phyloP scores from a whole-genome alignment of 2,329 filamentous ascomycete genomes.

The Tolypocladium sp. region DNA sequence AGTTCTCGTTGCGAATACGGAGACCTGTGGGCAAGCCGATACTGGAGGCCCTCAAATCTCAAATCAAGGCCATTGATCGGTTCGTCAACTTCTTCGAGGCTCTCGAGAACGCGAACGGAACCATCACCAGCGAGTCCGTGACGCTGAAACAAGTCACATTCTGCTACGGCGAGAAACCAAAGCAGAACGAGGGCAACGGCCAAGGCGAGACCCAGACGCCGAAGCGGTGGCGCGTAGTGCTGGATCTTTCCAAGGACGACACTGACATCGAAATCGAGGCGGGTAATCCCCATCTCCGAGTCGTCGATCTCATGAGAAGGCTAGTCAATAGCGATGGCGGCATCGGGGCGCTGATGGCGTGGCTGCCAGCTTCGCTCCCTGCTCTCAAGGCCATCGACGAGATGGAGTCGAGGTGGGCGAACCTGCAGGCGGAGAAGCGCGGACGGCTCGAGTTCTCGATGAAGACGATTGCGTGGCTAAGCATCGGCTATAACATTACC shows the following conservation, averaged over 20 bases:
- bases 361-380: conserved; percentile 52
- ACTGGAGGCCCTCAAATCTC: conserved; percentile 46
- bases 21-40: conserved; percentile 50
- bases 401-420: conserved; percentile 47
- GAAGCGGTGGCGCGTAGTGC: conserved; percentile 40
- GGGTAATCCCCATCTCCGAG: conserved; percentile 58
- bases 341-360: conserved; percentile 44
- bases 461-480: conserved; percentile 47
- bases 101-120: conserved; percentile 45
- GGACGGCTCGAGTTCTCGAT: conserved; percentile 42
- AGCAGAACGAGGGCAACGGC: neutral
- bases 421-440: conserved; percentile 29
- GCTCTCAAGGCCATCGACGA: conserved; percentile 52
- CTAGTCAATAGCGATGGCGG: conserved; percentile 46
- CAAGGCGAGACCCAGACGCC: neutral
- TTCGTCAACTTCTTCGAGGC: conserved; percentile 62
- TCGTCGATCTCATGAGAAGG: conserved; percentile 47
- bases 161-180: conserved; percentile 43
- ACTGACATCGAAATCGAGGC: conserved; percentile 52
- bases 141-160: conserved; percentile 58
- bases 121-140: conserved; percentile 48
- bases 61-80: conserved; percentile 58
- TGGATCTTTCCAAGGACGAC: conserved; percentile 45
- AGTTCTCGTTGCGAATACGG: conserved; percentile 53
- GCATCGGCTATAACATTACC: conserved; percentile 41